Conservation (phyloP, 371 early-diverging fungal species). For the Apophysomyces ossiformis region DNA sequence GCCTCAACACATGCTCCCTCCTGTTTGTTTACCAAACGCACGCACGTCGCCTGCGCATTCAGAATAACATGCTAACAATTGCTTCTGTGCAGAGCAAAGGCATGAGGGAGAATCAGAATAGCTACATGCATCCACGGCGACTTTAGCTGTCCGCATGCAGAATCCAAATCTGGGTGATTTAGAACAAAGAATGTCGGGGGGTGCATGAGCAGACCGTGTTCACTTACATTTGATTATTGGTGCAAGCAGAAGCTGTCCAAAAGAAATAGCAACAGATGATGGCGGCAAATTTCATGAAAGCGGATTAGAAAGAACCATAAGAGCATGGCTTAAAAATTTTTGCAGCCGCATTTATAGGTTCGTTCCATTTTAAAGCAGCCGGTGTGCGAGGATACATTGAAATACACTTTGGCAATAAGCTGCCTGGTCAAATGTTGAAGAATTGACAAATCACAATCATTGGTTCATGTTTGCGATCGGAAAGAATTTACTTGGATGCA, state of each 20-base stretch:
- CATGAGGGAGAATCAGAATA: slow-evolving; percentile 11
- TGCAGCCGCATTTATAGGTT: background rate
- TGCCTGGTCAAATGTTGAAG: too few species aligned
- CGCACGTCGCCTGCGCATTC: slow-evolving; percentile 20
- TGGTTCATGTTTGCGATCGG: background rate
- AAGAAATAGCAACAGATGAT: background rate
- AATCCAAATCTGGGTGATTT: slow-evolving; percentile 14
- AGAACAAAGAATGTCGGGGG: background rate
- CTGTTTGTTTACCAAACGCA: slow-evolving; percentile 10
- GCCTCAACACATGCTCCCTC: background rate
- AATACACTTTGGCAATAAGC: background rate
- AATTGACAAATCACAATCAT: background rate
- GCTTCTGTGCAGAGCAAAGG: slow-evolving; percentile 25
- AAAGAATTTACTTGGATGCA: too few species aligned
- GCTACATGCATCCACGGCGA: slow-evolving; percentile 16
- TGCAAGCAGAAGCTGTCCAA: slow-evolving; percentile 1
- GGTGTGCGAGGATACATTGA: background rate
- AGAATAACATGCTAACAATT: slow-evolving; percentile 25
- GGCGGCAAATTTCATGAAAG: background rate
- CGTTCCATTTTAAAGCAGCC: background rate
- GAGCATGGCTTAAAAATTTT: background rate
- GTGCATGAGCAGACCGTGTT: background rate
- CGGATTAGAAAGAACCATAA: background rate
- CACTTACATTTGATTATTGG: slow-evolving; percentile 17
- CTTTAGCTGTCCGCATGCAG: slow-evolving; percentile 23